These are phyloP conservation scores for Skeletonema menzelii DNA, from an alignment of 108 stramenopile species.

Conservation along the genomic window DNA sequence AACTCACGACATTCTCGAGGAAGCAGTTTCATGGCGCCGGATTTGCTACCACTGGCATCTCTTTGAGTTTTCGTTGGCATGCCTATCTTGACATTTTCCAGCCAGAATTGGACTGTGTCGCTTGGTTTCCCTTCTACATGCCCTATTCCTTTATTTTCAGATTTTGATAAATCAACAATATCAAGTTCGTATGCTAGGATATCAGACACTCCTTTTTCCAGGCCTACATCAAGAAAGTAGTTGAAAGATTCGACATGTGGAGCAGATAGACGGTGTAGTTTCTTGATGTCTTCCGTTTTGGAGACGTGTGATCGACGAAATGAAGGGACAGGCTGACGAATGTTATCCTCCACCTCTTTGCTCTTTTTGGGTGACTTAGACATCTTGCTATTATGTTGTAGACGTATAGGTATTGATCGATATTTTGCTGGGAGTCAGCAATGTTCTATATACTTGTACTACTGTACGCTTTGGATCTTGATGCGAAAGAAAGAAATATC, in stretches of 20 bases:
- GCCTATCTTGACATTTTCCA: constrained; percentile 68
- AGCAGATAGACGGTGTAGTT: constrained; percentile 60
- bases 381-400: background rate
- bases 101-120: constrained; percentile 66
- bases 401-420: background rate
- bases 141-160: constrained; percentile 12
- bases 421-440: background rate
- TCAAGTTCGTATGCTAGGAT: constrained; percentile 71
- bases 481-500: too few relatives aligned
- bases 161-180: constrained; percentile 46
- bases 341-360: background rate
- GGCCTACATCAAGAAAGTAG: constrained; percentile 74
- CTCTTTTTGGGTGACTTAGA: background rate
- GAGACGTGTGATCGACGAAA: constrained; percentile 77
- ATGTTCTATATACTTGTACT: background rate
- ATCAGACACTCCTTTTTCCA: constrained; percentile 60
- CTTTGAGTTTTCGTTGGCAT: constrained; percentile 55
- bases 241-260: constrained; percentile 86
- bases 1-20: constrained; percentile 87
- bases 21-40: constrained; percentile 38
- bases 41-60: constrained; percentile 1
- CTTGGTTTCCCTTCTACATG: constrained; percentile 10
- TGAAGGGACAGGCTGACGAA: constrained; percentile 55
- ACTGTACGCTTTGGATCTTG: background rate
- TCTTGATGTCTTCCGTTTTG: constrained; percentile 50